Base-by-base conservation (phyloP, 1,284 basidiomycete species). In the Lignosus rhinocerotis region DNA sequence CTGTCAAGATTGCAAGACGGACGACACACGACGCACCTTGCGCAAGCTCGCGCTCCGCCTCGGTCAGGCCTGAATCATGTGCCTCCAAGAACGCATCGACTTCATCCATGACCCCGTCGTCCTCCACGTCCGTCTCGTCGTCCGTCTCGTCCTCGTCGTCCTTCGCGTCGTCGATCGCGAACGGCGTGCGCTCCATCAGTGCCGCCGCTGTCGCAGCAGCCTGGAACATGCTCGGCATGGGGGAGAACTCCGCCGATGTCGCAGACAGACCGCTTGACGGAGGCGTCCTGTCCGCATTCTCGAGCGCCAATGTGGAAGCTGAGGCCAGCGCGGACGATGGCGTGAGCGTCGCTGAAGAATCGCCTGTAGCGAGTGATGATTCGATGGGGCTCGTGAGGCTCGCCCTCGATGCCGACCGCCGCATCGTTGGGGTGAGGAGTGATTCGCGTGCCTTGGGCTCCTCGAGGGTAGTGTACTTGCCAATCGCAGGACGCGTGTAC, bases 21-120 rank as follows among this genome's bases (percentile, higher is more conserved):
- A 21, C n/a, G 59, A 53, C 5, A 57, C 69, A 21, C 32, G 6
- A 57, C 69, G 30, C 32, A 89, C 88, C 89, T 75, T 90, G 86
- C 3, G 89, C 90, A n/a, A 90, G 81, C 69, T 88, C 85, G 73
- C 92, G 88, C 70, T 95, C 91, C 17, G 89, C 91, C 54, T 92
- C 92, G 19, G 90, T 88, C 53, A 96, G 76, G 2, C 93, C 93
- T 30, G 88, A 88, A 75, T 94, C 93, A 70, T 96, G 88, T 12
- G 87, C 94, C 69, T 96, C 93, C 53, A 96, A 77, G 81, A 96
- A 96, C 2, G 93, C 94, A 70, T 96, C 93, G 54, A 89, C 91
- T 80, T 96, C 94, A 66, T 95, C 92, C 85, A 96, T 85, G 51
- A 96, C 90, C 54, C 83, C 84, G 68, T 94, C 92, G 60, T 83